Conservation (phyloP, 2,329 filamentous ascomycete genomes). For the Sporothrix variecibatus region DNA sequence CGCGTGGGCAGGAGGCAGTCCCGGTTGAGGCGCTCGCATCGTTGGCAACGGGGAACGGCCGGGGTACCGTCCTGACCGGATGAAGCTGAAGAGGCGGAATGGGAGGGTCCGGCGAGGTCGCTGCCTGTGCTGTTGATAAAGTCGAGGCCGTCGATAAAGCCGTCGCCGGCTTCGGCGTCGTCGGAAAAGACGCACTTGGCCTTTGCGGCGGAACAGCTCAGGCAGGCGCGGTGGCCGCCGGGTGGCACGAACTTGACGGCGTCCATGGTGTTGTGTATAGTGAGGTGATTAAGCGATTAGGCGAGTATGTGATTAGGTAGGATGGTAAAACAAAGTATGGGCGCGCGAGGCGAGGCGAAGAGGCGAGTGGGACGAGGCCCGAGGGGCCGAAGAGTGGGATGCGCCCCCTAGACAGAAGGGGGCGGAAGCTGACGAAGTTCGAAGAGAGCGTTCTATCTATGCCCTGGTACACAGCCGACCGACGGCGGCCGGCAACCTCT, state of each 20-base stretch:
- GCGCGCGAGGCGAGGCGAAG: not conserved
- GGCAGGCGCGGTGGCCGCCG: slow-evolving; percentile 34
- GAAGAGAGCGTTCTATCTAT: not conserved
- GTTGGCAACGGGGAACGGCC: slow-evolving; percentile 29
- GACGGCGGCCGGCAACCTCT: slow-evolving; percentile 22
- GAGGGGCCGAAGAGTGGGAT: slow-evolving; percentile 21
- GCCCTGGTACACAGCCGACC: slow-evolving; percentile 17
- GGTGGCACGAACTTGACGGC: slow-evolving; percentile 34
- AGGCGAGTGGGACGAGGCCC: slow-evolving; percentile 6
- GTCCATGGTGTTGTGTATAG: slow-evolving; percentile 25
- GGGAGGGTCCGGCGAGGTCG: not conserved
- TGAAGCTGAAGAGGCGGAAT: not conserved
- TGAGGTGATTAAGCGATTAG: not conserved
- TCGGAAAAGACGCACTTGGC: slow-evolving; percentile 34
- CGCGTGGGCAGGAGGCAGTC: slow-evolving; percentile 30
- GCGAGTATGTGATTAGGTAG: not conserved
- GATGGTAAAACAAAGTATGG: slow-evolving; percentile 34
- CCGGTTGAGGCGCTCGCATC: slow-evolving; percentile 31
- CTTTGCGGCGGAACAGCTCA: slow-evolving; percentile 33
- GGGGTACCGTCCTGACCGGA: slow-evolving; percentile 23
- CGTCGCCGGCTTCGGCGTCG: slow-evolving; percentile 25
- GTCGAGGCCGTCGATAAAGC: slow-evolving; percentile 11
- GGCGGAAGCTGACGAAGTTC: not conserved
- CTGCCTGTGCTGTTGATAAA: slow-evolving; percentile 12
- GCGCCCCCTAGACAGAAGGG: slow-evolving; percentile 4